Base-by-base conservation (phyloP, 192 early-diverging fungal genomes). In the Coemansia interrupta region DNA sequence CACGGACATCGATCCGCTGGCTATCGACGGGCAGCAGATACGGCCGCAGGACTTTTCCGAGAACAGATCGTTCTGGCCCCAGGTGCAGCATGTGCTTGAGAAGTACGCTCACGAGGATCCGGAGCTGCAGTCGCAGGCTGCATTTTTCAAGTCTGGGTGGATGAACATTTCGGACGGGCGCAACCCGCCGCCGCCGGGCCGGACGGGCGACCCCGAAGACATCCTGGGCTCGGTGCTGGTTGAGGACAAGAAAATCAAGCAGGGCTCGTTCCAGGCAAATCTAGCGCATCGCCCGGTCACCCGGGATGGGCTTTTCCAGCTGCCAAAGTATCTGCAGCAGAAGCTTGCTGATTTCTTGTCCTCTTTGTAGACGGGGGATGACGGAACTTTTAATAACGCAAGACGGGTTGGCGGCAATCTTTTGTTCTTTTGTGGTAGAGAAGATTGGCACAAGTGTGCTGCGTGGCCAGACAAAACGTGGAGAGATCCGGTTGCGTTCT, bases 61-160 rank as follows among this genome's bases (percentile, higher is more conserved):
- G 56, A 79, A 79, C 64, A 32, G 22, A 5, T 32, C 41, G 54
- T 79, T 79, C 54, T 69, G 65, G 66, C 51, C 65, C 8, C 46
- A 51, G 23, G 66, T 79, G n/a, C 42, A 51, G 18, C 9, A 54
- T 19, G 63, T 73, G 19, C 24, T 79, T 12, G 61, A 43, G 46
- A 44, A 73, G 56, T 58, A 73, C 23, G 76, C 70, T 15, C 76
- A 79, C 52, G 60, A 66, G 57, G 76, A 79, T 30, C 76, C 76
- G 2, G 76, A 73, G 66, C 63, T 79, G 60, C 65, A 69, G 60
- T 61, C 76, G 18, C 67, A 61, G 60, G 76, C 76, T 4, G 70
- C 66, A 54, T 72, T 56, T 47, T 65, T 73, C 26, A 79, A 79
- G 60, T 61, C 42, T 38, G 76, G 76, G 17, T 79, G 76, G 76